A percentile compares a stretch with the other conserved stretches of the same genome.
Conservation (phyloP, 331 rosid genomes). For the Arachis monticola region DNA sequence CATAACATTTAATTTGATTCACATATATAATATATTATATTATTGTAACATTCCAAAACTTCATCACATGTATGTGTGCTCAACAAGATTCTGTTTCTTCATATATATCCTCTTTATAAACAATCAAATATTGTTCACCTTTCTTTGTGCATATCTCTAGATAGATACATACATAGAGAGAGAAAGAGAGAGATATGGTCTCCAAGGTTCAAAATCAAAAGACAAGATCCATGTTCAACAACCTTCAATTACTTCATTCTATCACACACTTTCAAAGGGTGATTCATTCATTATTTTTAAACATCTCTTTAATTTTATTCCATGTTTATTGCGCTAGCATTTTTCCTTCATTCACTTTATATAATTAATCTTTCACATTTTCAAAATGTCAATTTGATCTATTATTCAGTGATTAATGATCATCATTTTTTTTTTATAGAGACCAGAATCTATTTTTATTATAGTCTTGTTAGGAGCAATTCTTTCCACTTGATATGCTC, state of each 20-base stretch:
- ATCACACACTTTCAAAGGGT: slow-evolving; percentile 57
- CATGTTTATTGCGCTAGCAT: not conserved
- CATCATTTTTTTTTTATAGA: slow-evolving; percentile 26
- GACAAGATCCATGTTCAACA: slow-evolving; percentile 50
- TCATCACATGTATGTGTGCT: slow-evolving; percentile 59
- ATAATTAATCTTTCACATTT: slow-evolving; percentile 7
- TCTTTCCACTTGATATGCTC: not conserved
- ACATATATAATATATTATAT: too few relatives aligned
- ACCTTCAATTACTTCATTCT: slow-evolving; percentile 62
- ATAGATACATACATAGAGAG: slow-evolving; percentile 35
- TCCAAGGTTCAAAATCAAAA: slow-evolving; percentile 62
- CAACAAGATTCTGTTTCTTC: slow-evolving; percentile 48
- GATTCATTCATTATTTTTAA: slow-evolving; percentile 31
- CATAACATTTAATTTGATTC: too few relatives aligned
- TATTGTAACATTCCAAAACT: slow-evolving; percentile 42
- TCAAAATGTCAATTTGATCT: not conserved
- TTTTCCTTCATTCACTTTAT: not conserved
- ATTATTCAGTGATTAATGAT: not conserved
- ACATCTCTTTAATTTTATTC: slow-evolving; percentile 21
- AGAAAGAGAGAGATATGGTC: slow-evolving; percentile 47
- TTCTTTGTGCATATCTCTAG: slow-evolving; percentile 34
- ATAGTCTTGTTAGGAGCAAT: too few relatives aligned
- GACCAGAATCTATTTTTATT: not conserved
- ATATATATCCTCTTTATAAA: slow-evolving; percentile 36
- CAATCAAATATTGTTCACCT: slow-evolving; percentile 32